Conservation (phyloP, 306 rosid species). For the Quercus parvula region DNA sequence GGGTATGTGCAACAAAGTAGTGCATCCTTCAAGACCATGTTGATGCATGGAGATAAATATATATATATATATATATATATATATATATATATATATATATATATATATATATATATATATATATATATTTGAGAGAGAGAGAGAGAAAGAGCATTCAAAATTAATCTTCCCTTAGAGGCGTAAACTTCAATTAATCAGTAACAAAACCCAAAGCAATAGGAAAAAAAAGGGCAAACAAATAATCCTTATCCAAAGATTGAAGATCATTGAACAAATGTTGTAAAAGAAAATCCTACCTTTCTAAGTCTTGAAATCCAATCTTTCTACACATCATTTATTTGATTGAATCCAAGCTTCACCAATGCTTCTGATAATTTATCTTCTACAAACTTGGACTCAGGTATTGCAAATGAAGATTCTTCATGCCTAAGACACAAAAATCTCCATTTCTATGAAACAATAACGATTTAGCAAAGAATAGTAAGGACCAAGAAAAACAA, state of each 20-base stretch:
- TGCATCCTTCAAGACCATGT: not conserved
- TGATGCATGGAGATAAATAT: not conserved
- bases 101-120: not conserved
- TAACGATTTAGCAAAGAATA: slow-evolving; percentile 13
- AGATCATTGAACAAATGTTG: not conserved
- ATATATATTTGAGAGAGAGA: not conserved
- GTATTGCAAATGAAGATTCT: slow-evolving; percentile 19
- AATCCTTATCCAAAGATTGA: not conserved
- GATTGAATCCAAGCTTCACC: slow-evolving; percentile 12
- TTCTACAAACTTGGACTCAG: slow-evolving; percentile 21
- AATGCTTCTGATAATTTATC: slow-evolving; percentile 35
- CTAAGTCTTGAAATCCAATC: slow-evolving; percentile 34
- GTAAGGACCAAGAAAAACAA: not conserved
- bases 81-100: not conserved
- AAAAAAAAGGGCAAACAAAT: not conserved
- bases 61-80: too few relatives aligned
- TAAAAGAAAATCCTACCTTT: slow-evolving; percentile 31
- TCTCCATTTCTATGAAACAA: slow-evolving; percentile 38
- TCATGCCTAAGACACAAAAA: slow-evolving; percentile 33
- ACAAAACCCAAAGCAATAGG: not conserved
- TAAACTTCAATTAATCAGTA: not conserved
- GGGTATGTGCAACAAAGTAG: not conserved
- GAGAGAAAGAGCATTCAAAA: not conserved
- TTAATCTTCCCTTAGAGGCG: not conserved
- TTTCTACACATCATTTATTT: slow-evolving; percentile 17